Evolutionary conservation across 768 basidiomycete species (phyloP), one percentile per base, ranked within the genome.

Genomic region (Agaricus sinodeliciosus): DNA sequence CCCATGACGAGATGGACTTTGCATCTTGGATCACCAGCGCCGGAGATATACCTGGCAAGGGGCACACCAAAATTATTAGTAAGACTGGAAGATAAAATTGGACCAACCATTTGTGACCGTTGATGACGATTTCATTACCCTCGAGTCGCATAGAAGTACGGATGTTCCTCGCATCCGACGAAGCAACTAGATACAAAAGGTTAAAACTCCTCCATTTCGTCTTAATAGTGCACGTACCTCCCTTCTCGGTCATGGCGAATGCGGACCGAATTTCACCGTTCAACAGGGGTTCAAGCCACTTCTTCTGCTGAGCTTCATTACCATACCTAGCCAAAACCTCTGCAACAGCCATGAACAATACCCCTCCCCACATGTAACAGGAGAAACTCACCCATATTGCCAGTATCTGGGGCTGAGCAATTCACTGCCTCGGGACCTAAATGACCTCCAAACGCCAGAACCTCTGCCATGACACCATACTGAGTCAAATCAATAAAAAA

Each of bases 391-490:
- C 92, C 93, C 94, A 97, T 97, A 67, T 97, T 97, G 1, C 94
- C 95, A 4, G 95, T 98, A 68, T 98, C 95, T 27, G 95, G 95
- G 12, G 94, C 94, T 22, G 94, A 84, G 69, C 94, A 98, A 63
- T 99, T 99, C 51, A 89, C 84, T 11, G 79, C 82, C 70, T 97
- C 86, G 18, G 94, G 84, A 2, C 87, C 91, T 46, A 94, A 69
- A 58, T 85, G 85, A 8, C 87, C 85, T 18, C 79, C 85, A 51
- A 91, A 82, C 3, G 94, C 94, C 59, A 97, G 79, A 41, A 96
- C 69, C 68, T 96, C 95, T n/a, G 94, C 94, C 85, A 97, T 96
- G 26, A 97, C 87, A 36, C 90, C 92, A 66, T 99, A 98, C 92
- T 94, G 58, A 27, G 27, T 22, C 22, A 3, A 22, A 22, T 22